Evolutionary conservation across 441 rosid species (phyloP), one percentile per base, ranked within the genome.

Genomic region (Arabidopsis hybrid): DNA sequence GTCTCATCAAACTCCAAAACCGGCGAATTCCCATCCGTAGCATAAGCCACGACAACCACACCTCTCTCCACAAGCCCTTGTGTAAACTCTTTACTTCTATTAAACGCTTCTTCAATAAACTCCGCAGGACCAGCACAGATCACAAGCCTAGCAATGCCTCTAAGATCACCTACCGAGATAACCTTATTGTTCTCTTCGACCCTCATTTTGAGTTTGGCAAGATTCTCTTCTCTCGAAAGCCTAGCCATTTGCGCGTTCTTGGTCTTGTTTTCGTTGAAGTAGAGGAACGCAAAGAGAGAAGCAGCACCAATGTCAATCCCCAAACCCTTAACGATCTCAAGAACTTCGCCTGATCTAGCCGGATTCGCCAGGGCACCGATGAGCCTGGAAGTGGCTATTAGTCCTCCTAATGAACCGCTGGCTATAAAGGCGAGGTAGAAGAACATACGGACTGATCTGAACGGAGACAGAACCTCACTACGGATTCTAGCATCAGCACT

Each of bases 391-490:
- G 84, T 69, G 52, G 96, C 99, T 76, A 94, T 92, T 17, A 94
- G 77, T 74, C 91, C 91, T 76, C 99, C 99, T 59, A 94, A 72
- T 29, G 82, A 62, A 60, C 80, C 94, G 56, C 99, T 91, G 4
- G 95, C 95, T 38, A 91, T 80, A 73, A 94, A 91, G 9, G 97
- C 89, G 8, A 88, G 87, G 80, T 94, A 94, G 72, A 94, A 91
- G 88, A 94, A 94, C 96, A 94, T 90, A 69, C 97, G 88, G 38
- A 94, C 88, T 46, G 99, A 79, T 58, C 92, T 89, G 74, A 94
- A 94, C 16, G 99, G 99, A 71, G 99, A 74, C 32, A 90, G 91
- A 78, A 94, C 99, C 85, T 91, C 97, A 68, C 92, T 88, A 64
- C 95, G 86, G 77, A 91, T 89, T 91, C 83, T 91, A 66, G 96